Conservation (phyloP, 345 rosid species). For the Corymbia maculata region DNA sequence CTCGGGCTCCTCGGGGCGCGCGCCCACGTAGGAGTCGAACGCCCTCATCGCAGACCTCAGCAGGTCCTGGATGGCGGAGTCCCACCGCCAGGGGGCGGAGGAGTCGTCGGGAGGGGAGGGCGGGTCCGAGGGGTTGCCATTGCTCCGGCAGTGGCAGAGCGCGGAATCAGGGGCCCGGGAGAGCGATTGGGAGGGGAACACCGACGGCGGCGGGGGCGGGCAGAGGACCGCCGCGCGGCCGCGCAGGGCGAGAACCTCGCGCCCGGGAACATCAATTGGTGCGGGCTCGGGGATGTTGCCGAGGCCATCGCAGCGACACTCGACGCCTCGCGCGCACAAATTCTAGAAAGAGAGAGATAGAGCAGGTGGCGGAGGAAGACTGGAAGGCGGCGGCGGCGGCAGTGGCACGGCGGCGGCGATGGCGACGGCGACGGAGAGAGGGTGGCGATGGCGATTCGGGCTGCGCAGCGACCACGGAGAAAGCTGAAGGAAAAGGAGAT, state of each 20-base stretch:
- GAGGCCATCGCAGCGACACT: slow-evolving; percentile 35
- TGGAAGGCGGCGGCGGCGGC: background rate
- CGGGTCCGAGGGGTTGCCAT: slow-evolving; percentile 8
- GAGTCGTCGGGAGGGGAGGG: slow-evolving; percentile 9
- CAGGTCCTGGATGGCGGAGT: slow-evolving; percentile 41
- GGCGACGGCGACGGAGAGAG: accelerated
- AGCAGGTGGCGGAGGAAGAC: background rate
- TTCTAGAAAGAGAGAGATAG: background rate
- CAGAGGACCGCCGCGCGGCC: slow-evolving; percentile 7
- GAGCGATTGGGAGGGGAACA: slow-evolving; percentile 2
- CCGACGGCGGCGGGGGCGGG: slow-evolving; percentile 8
- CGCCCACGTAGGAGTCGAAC: slow-evolving; percentile 39
- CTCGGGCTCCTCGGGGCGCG: slow-evolving; percentile 7
- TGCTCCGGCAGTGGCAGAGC: slow-evolving; percentile 36
- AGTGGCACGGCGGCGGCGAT: background rate
- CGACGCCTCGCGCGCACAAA: background rate
- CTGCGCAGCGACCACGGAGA: background rate
- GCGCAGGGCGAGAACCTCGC: slow-evolving; percentile 1
- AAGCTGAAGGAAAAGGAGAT: background rate
- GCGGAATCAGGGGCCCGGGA: slow-evolving; percentile 19
- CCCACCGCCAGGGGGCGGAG: slow-evolving; percentile 29
- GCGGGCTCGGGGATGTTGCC: slow-evolving; percentile 42
- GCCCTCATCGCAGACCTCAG: slow-evolving; percentile 38
- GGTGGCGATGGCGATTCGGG: background rate
- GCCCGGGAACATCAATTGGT: slow-evolving; percentile 24